Evolutionary conservation across 2,329 filamentous ascomycete species (phyloP).

Genomic region (Xylariaceae sp.): DNA sequence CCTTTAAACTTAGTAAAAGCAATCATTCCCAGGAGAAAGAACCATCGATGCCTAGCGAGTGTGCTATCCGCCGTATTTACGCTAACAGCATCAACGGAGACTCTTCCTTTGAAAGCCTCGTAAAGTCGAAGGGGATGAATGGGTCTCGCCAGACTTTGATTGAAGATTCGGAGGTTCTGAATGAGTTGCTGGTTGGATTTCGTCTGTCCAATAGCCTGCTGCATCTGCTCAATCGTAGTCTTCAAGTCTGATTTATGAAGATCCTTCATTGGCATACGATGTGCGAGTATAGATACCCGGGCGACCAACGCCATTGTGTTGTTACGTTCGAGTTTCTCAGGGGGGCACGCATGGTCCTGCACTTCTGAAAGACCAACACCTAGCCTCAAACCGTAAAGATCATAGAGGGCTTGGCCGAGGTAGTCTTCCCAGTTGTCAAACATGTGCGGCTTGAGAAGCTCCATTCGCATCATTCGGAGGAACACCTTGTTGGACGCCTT

Average conservation of each 20-base stretch:
- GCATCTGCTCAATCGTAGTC: constrained; percentile 85
- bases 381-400: constrained; percentile 76
- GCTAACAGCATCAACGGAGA: constrained; percentile 65
- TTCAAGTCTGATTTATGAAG: constrained; percentile 87
- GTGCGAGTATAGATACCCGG: constrained; percentile 74
- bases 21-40: constrained; percentile 83
- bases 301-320: constrained; percentile 79
- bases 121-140: constrained; percentile 78
- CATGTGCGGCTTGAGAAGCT: constrained; percentile 70
- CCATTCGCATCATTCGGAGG: constrained; percentile 80
- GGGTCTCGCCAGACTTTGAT: constrained; percentile 72
- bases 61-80: constrained; percentile 64
- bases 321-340: constrained; percentile 71
- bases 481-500: constrained; percentile 82
- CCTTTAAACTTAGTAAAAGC: constrained; percentile 77
- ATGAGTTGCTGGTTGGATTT: constrained; percentile 75
- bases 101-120: constrained; percentile 71
- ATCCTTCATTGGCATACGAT: constrained; percentile 83
- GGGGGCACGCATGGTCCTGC: constrained; percentile 72
- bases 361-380: constrained; percentile 61
- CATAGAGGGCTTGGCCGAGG: constrained; percentile 76
- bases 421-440: constrained; percentile 82
- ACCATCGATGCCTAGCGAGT: constrained; percentile 81
- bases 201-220: constrained; percentile 73
- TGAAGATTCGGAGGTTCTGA: constrained; percentile 82